Percentiles rank a stretch among this genome's conserved stretches.
Evolutionary conservation across 768 basidiomycete genomes (phyloP).

Genomic region (Pulveroboletus sp.): DNA sequence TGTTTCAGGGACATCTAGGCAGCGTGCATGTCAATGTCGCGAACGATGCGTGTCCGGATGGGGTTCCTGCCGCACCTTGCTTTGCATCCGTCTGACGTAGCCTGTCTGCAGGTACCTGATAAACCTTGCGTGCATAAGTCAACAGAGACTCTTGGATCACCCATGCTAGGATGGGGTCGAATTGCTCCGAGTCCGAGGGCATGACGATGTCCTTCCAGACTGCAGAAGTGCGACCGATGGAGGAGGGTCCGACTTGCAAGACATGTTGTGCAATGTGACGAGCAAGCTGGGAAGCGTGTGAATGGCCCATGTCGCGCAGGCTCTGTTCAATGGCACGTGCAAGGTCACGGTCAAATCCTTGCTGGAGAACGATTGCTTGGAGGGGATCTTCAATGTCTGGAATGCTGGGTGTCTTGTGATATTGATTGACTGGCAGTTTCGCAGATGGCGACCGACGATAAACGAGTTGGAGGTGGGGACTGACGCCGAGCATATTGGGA

Average conservation of each 20-base stretch:
- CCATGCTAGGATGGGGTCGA: constrained; percentile 27
- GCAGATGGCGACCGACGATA: constrained; percentile 32
- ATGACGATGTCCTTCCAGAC: constrained; percentile 10
- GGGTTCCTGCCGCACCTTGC: constrained; percentile 8
- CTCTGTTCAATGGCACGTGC: constrained; percentile 48
- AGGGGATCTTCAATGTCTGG: constrained; percentile 10
- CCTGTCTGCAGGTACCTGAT: not conserved
- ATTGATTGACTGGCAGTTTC: constrained; percentile 1
- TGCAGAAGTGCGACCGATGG: constrained; percentile 1
- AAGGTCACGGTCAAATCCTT: constrained; percentile 44
- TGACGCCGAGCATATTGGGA: constrained; percentile 29
- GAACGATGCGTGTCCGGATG: not conserved
- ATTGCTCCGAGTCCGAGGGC: not conserved
- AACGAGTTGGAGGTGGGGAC: constrained; percentile 37
- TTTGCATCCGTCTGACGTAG: not conserved
- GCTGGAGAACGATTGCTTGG: constrained; percentile 25
- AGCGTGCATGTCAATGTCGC: constrained; percentile 2
- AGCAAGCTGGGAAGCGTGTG: constrained; percentile 4
- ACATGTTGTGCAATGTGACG: constrained; percentile 5
- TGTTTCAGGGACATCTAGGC: constrained; percentile 2
- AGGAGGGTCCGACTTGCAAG: constrained; percentile 4
- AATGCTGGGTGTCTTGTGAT: constrained; percentile 1
- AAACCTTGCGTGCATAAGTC: constrained; percentile 8
- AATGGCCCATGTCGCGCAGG: constrained; percentile 26
- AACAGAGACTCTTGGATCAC: constrained; percentile 29